Percentiles rank a stretch among this genome's conserved stretches.
These are phyloP conservation scores for Russula earlei DNA, from an alignment of 768 basidiomycete species.

Conservation along the genomic window DNA sequence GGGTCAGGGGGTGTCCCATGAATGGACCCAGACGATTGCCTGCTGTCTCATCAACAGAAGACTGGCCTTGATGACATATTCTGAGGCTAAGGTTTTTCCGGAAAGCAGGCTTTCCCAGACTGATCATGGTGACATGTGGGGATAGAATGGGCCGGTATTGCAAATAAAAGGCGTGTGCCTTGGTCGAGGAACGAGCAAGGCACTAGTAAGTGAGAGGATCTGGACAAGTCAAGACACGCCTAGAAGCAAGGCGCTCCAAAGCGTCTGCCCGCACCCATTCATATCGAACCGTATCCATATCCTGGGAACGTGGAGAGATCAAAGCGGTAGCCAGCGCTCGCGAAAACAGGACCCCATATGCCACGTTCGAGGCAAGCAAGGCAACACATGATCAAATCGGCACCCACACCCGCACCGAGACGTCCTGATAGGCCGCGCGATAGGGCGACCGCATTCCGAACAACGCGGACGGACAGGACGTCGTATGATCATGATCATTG, in stretches of 20 bases:
- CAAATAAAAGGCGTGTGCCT: background rate
- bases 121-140: background rate
- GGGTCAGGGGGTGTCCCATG: no score
- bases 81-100: background rate
- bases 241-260: conserved; percentile 9
- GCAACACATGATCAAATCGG: background rate
- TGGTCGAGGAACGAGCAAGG: background rate
- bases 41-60: no score
- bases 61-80: background rate
- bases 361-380: conserved; percentile 1
- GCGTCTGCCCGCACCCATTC: background rate
- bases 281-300: background rate
- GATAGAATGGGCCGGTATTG: background rate
- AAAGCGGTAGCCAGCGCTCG: background rate
- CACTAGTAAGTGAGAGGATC: background rate
- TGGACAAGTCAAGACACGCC: background rate
- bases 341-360: background rate
- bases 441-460: background rate
- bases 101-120: background rate
- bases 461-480: background rate
- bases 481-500: no score
- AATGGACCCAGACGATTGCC: no score
- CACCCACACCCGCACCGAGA: background rate
- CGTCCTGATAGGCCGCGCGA: background rate
- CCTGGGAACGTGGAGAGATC: background rate